These are phyloP conservation scores for Ilyonectria sp. DNA, from an alignment of 2,329 filamentous ascomycete genomes.

Conservation along the genomic window DNA sequence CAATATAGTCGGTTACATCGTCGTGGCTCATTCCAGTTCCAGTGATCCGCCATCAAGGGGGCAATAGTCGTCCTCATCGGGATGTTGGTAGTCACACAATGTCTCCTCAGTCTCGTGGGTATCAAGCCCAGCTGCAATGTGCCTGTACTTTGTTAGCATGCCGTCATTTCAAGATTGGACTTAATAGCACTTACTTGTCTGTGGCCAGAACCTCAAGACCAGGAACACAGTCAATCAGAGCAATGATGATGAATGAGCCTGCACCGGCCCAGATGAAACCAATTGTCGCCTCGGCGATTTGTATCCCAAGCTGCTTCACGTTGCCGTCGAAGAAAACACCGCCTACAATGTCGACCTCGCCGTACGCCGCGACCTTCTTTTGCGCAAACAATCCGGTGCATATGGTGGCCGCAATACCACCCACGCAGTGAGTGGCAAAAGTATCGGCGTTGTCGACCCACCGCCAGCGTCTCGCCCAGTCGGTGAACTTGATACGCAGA, in stretches of 20 bases:
- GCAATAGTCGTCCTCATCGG: constrained; percentile 33
- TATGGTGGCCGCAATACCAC: constrained; percentile 35
- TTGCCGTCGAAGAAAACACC: constrained; percentile 38
- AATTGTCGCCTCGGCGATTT: constrained; percentile 30
- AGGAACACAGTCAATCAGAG: constrained; percentile 36
- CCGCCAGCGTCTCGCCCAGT: constrained; percentile 27
- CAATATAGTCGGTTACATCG: not conserved
- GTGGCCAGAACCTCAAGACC: constrained; percentile 35
- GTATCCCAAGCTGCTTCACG: constrained; percentile 32
- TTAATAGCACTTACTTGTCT: constrained; percentile 29
- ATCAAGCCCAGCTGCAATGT: constrained; percentile 31
- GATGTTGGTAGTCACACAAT: constrained; percentile 30
- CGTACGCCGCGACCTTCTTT: constrained; percentile 37
- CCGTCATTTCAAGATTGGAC: no score
- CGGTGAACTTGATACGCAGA: constrained; percentile 35
- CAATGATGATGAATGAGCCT: constrained; percentile 34
- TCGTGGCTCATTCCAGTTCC: constrained; percentile 14
- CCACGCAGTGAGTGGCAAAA: constrained; percentile 37
- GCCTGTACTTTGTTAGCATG: constrained; percentile 8
- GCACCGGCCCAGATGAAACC: constrained; percentile 31
- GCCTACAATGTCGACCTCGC: constrained; percentile 31
- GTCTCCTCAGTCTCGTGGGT: constrained; percentile 33
- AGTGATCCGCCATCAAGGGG: constrained; percentile 29
- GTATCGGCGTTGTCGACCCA: constrained; percentile 40
- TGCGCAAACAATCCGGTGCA: constrained; percentile 35